phyloP scores from a whole-genome alignment of 345 rosid species.

The Garcia nutans region DNA sequence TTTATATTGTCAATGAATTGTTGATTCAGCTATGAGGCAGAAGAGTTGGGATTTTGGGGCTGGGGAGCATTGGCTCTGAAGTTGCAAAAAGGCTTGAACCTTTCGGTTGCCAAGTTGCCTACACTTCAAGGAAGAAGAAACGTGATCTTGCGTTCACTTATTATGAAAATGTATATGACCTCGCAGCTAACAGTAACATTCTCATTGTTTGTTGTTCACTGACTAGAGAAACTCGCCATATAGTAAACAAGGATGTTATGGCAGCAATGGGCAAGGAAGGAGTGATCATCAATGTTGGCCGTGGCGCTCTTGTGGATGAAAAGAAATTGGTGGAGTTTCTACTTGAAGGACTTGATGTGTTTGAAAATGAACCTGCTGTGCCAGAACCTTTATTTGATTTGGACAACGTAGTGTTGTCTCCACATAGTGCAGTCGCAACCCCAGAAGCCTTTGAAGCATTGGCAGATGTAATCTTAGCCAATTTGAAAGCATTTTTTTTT shows the following conservation, averaged over 20 bases:
- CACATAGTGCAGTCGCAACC: slow-evolving; percentile 18
- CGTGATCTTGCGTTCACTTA: slow-evolving; percentile 9
- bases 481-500: slow-evolving; percentile 29
- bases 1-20: neutral
- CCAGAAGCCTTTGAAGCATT: slow-evolving; percentile 20
- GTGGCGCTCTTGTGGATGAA: slow-evolving; percentile 25
- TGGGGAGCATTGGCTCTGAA: slow-evolving; percentile 13
- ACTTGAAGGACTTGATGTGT: slow-evolving; percentile 24
- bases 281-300: slow-evolving; percentile 23
- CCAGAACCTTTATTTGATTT: slow-evolving; percentile 11
- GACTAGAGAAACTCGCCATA: slow-evolving; percentile 16
- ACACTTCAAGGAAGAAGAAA: slow-evolving; percentile 20
- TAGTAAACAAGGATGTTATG: slow-evolving; percentile 20
- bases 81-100: slow-evolving; percentile 17
- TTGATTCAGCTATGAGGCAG: slow-evolving; percentile 15
- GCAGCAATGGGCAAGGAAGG: slow-evolving; percentile 24
- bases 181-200: slow-evolving; percentile 18
- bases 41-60: slow-evolving; percentile 17
- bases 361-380: slow-evolving; percentile 22
- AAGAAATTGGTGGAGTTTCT: slow-evolving; percentile 18
- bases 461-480: slow-evolving; percentile 10
- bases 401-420: slow-evolving; percentile 24
- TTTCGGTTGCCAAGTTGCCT: slow-evolving; percentile 17
- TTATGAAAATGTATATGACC: slow-evolving; percentile 13
- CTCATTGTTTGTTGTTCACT: slow-evolving; percentile 20